phyloP scores from a whole-genome alignment of 768 basidiomycete genomes.

The Cystobasidiopsis lactophilus region DNA sequence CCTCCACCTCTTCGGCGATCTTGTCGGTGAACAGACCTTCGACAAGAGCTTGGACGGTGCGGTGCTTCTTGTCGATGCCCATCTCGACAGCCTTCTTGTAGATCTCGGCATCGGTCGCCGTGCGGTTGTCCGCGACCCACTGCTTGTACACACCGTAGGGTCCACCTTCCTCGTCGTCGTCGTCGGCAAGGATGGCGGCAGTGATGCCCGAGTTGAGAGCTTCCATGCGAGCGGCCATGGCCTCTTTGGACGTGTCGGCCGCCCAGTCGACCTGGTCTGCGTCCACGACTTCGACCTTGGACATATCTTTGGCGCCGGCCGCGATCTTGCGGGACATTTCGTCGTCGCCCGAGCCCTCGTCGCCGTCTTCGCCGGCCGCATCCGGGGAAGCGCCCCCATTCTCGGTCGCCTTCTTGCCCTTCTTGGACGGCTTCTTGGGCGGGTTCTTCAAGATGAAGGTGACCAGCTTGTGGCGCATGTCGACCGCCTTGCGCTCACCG shows the following conservation, averaged over 20 bases:
- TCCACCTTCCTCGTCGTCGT: slow-evolving; percentile 56
- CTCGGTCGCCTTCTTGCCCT: slow-evolving; percentile 31
- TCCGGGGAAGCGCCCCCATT: slow-evolving; percentile 33
- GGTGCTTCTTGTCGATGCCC: slow-evolving; percentile 87
- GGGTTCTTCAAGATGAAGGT: slow-evolving; percentile 97
- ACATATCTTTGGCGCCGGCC: slow-evolving; percentile 60
- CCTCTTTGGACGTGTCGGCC: slow-evolving; percentile 72
- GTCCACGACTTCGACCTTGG: slow-evolving; percentile 33
- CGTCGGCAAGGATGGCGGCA: slow-evolving; percentile 35
- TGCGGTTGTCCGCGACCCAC: slow-evolving; percentile 39
- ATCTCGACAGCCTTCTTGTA: slow-evolving; percentile 76
- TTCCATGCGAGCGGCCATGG: slow-evolving; percentile 60
- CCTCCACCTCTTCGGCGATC: slow-evolving; percentile 30
- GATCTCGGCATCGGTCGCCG: slow-evolving; percentile 39
- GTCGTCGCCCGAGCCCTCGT: slow-evolving; percentile 37
- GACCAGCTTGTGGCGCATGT: slow-evolving; percentile 90
- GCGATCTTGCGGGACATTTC: slow-evolving; percentile 77
- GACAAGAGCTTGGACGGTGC: slow-evolving; percentile 56
- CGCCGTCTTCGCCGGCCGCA: slow-evolving; percentile 34
- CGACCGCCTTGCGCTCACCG: slow-evolving; percentile 69
- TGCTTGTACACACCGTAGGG: slow-evolving; percentile 62
- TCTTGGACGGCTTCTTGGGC: slow-evolving; percentile 52
- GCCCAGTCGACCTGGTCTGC: slow-evolving; percentile 37
- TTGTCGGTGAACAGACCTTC: slow-evolving; percentile 63
- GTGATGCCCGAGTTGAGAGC: slow-evolving; percentile 41